These are phyloP conservation scores for Fusarium coicis DNA, from an alignment of 2,329 filamentous ascomycete genomes.

Conservation along the genomic window DNA sequence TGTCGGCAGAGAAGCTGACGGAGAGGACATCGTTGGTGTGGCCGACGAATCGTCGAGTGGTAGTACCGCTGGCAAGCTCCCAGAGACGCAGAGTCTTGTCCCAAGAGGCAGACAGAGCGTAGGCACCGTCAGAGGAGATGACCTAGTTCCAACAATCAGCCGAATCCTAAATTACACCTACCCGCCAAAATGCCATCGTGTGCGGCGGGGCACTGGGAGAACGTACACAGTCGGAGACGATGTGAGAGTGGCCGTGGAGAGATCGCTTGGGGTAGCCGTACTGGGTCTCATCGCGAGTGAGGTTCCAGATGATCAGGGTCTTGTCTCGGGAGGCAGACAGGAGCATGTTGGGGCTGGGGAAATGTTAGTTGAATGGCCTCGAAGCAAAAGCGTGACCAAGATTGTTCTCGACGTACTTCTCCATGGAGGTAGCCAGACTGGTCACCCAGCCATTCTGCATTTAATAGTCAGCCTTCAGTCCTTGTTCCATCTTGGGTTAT, in stretches of 20 bases:
- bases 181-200: slow-evolving; percentile 10
- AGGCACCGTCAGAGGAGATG: slow-evolving; percentile 99
- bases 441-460: slow-evolving; percentile 94
- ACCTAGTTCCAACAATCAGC: slow-evolving; percentile 68
- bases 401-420: slow-evolving; percentile 77
- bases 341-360: slow-evolving; percentile 93
- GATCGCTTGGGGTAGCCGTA: slow-evolving; percentile 99
- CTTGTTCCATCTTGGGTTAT: slow-evolving; percentile 8
- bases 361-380: slow-evolving; percentile 25
- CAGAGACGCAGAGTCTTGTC: slow-evolving; percentile 99
- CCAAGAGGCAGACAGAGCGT: slow-evolving; percentile 98
- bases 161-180: slow-evolving; percentile 24
- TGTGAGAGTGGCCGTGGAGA: slow-evolving; percentile 99
- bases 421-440: slow-evolving; percentile 96
- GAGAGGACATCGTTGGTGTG: slow-evolving; percentile 99
- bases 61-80: slow-evolving; percentile 97
- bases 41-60: slow-evolving; percentile 97
- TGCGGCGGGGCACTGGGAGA: slow-evolving; percentile 37
- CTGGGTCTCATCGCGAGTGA: slow-evolving; percentile 96
- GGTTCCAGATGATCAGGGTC: slow-evolving; percentile 99
- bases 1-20: slow-evolving; percentile 99
- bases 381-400: slow-evolving; percentile 6
- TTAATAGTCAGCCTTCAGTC: slow-evolving; percentile 42
- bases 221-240: slow-evolving; percentile 99
- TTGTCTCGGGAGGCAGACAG: slow-evolving; percentile 98